Conservation (phyloP, 306 rosid species). For the Fagus sylvatica region DNA sequence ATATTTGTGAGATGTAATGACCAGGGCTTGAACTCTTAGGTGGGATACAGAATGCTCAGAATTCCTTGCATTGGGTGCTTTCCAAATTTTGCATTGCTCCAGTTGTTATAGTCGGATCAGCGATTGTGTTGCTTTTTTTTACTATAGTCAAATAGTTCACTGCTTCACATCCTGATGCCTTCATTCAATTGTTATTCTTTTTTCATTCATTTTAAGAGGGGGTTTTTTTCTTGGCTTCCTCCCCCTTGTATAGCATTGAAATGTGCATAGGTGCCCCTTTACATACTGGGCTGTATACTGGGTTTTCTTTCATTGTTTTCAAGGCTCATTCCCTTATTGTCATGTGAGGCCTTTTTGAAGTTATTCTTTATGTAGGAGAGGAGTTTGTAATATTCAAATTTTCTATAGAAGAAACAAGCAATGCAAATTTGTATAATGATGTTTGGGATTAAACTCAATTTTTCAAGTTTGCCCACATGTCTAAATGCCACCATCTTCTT, state of each 20-base stretch:
- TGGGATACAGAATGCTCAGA: slow-evolving; percentile 19
- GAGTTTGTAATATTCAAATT: no score
- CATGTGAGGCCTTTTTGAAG: slow-evolving; percentile 38
- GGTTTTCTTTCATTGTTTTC: neutral
- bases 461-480: no score
- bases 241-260: slow-evolving; percentile 22
- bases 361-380: neutral
- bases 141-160: slow-evolving; percentile 17
- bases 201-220: slow-evolving; percentile 31
- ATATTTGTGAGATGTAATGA: slow-evolving; percentile 1
- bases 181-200: slow-evolving; percentile 6
- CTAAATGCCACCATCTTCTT: no score
- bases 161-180: neutral
- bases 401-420: no score
- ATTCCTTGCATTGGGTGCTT: slow-evolving; percentile 27
- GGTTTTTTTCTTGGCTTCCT: slow-evolving; percentile 36
- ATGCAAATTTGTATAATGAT: no score
- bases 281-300: slow-evolving; percentile 4
- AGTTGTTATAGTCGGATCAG: slow-evolving; percentile 11
- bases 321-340: slow-evolving; percentile 21
- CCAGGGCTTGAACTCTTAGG: neutral
- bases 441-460: no score
- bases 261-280: slow-evolving; percentile 20
- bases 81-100: slow-evolving; percentile 21
- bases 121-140: slow-evolving; percentile 4